Percentiles rank a stretch among this genome's conserved stretches.
Evolutionary conservation across 176 grass and related monocot species (phyloP).

Genomic region (Aegilops umbellulata): DNA sequence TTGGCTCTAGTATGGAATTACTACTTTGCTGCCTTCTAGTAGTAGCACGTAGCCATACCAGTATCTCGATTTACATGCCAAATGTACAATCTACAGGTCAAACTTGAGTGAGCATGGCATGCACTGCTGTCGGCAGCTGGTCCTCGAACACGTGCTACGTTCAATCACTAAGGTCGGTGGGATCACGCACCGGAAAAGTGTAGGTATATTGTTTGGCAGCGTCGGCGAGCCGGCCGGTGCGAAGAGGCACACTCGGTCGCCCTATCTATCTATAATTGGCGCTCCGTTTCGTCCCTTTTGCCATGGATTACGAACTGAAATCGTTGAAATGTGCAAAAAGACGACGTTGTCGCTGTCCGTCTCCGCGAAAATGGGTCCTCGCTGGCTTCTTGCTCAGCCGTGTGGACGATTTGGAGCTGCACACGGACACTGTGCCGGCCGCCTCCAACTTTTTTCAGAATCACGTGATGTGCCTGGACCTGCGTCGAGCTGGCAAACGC

Average conservation of each 20-base stretch:
- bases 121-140: not conserved
- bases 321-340: constrained; percentile 8
- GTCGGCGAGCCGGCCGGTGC: not conserved
- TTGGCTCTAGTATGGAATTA: not conserved
- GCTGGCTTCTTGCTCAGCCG: not conserved
- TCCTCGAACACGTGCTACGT: not conserved
- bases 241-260: constrained; percentile 5
- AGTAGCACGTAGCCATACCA: not conserved
- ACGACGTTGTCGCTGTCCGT: not conserved
- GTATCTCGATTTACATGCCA: not conserved
- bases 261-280: not conserved
- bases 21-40: not conserved
- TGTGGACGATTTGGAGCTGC: not conserved
- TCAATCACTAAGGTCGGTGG: not conserved
- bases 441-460: not conserved
- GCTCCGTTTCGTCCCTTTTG: not conserved
- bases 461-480: constrained; percentile 14
- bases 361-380: constrained; percentile 16
- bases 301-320: not conserved
- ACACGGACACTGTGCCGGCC: not conserved
- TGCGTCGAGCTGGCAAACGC: not conserved
- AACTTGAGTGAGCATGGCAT: not conserved
- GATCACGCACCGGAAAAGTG: not conserved
- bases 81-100: not conserved
- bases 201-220: not conserved